Conservation (phyloP, 1,284 basidiomycete species). For the Apiotrichum veenhuisii region DNA sequence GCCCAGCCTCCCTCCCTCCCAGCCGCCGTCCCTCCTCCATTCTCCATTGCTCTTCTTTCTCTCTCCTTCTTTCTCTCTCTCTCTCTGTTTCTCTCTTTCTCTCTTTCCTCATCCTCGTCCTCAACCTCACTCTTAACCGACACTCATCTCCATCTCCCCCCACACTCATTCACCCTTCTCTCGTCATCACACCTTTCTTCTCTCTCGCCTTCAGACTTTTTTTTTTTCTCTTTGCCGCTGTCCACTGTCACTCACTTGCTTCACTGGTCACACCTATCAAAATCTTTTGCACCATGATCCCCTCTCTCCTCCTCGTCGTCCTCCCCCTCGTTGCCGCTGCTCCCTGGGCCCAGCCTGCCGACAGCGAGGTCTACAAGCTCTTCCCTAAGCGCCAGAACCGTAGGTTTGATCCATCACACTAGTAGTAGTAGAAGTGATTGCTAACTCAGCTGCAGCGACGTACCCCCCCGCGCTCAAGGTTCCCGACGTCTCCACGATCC, state of each 20-base stretch:
- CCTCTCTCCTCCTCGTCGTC: constrained; percentile 8
- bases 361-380: constrained; percentile 17
- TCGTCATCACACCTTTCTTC: not conserved
- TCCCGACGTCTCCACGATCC: constrained; percentile 17
- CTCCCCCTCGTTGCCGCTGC: constrained; percentile 6
- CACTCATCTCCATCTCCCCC: too few relatives aligned
- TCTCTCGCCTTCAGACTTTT: not conserved
- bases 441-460: constrained; percentile 9
- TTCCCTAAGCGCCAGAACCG: constrained; percentile 19
- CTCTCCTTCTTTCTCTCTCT: not conserved
- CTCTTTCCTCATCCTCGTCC: not conserved
- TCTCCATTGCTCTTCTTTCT: not conserved
- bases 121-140: too few relatives aligned
- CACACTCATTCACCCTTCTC: not conserved
- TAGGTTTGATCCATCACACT: not conserved
- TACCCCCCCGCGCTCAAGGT: constrained; percentile 18
- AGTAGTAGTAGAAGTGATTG: not conserved
- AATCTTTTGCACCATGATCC: constrained; percentile 6
- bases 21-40: not conserved
- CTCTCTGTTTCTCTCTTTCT: not conserved
- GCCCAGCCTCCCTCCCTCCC: too few relatives aligned
- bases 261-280: not conserved
- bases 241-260: not conserved
- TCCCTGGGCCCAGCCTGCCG: constrained; percentile 14
- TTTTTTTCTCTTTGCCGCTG: not conserved